Conservation (phyloP, 768 basidiomycete species). For the Phlebiopsis gigantea region DNA sequence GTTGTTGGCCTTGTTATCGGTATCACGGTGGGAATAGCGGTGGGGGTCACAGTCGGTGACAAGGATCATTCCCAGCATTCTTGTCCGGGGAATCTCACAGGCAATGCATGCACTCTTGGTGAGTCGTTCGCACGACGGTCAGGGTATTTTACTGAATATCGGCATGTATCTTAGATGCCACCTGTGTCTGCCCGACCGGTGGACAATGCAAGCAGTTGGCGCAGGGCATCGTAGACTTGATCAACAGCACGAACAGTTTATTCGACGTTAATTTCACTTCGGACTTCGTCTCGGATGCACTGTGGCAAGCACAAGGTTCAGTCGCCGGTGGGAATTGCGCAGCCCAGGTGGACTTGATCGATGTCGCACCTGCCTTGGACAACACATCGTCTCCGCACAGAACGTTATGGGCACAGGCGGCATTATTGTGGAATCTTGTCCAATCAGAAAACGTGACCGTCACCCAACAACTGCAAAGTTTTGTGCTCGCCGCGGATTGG, state of each 20-base stretch:
- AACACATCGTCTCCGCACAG: constrained; percentile 38
- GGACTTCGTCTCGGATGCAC: constrained; percentile 37
- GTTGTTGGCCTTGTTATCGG: constrained; percentile 26
- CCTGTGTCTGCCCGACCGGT: constrained; percentile 52
- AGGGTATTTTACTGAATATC: too few relatives aligned
- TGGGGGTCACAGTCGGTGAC: constrained; percentile 38
- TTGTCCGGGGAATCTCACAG: constrained; percentile 42
- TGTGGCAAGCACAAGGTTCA: constrained; percentile 47
- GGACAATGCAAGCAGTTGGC: constrained; percentile 51
- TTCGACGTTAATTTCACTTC: constrained; percentile 44
- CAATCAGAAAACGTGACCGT: constrained; percentile 41
- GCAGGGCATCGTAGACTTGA: constrained; percentile 42
- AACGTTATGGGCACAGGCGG: constrained; percentile 52
- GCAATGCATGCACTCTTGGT: constrained; percentile 54
- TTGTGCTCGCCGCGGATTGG: constrained; percentile 48
- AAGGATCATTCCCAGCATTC: constrained; percentile 19
- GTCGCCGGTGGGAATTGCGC: too few relatives aligned
- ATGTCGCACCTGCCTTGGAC: constrained; percentile 44
- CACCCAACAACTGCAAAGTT: constrained; percentile 37
- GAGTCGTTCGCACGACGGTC: constrained; percentile 27
- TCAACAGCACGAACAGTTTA: constrained; percentile 42
- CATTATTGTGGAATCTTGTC: constrained; percentile 56
- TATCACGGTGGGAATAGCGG: constrained; percentile 33
- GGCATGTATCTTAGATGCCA: constrained; percentile 52
- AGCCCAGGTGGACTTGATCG: constrained; percentile 48